Conservation (phyloP, 2,329 filamentous ascomycete species). For the Arthrinium puccinioides region DNA sequence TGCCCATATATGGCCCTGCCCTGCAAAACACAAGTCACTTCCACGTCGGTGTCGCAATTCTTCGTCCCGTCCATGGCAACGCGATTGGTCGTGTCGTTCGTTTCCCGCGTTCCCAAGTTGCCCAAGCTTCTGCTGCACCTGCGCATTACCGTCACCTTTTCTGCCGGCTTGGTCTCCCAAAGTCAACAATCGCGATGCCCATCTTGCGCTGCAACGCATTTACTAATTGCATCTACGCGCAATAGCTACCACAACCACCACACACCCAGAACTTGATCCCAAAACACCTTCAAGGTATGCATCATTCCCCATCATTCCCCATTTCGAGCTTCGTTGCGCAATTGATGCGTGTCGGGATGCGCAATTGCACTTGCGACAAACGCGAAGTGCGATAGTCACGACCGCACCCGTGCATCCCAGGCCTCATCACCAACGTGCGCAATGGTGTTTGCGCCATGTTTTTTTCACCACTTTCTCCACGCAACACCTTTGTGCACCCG, state of each 20-base stretch:
- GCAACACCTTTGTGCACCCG: neutral
- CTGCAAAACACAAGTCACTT: slow-evolving; percentile 35
- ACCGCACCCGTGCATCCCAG: slow-evolving; percentile 6
- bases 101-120: neutral
- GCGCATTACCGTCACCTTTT: slow-evolving; percentile 11
- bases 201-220: slow-evolving; percentile 10
- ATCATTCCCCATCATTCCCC: slow-evolving; percentile 11
- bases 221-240: slow-evolving; percentile 18
- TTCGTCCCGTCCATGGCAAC: neutral
- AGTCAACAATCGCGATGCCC: slow-evolving; percentile 16
- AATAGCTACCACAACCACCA: slow-evolving; percentile 26
- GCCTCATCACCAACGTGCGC: slow-evolving; percentile 8
- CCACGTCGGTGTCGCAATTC: slow-evolving; percentile 1
- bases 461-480: slow-evolving; percentile 6
- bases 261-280: slow-evolving; percentile 11
- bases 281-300: slow-evolving; percentile 28
- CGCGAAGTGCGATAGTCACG: slow-evolving; percentile 14
- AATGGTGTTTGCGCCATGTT: too few relatives aligned
- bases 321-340: slow-evolving; percentile 28
- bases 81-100: slow-evolving; percentile 4
- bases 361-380: slow-evolving; percentile 36
- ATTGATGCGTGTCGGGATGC: slow-evolving; percentile 20
- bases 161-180: slow-evolving; percentile 9
- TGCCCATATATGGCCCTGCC: slow-evolving; percentile 28
- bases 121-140: slow-evolving; percentile 3